These are phyloP conservation scores for Elaeagnus macrophylla DNA, from an alignment of 306 rosid species.

Conservation along the genomic window DNA sequence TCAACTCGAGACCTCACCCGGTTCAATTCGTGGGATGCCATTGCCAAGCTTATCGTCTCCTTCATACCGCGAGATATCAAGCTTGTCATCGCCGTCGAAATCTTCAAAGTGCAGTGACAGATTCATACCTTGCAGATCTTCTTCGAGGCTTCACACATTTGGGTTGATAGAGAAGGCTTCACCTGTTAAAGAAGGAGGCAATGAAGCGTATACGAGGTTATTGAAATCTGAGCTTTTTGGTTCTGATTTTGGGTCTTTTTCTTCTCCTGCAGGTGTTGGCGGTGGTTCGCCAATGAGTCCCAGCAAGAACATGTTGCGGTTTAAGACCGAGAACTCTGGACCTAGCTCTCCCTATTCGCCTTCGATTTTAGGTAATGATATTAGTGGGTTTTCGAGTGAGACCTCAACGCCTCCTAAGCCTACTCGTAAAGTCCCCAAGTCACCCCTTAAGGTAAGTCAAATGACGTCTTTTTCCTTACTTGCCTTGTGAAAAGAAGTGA, in stretches of 20 bases:
- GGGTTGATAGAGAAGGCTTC: constrained; percentile 72
- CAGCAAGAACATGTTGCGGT: constrained; percentile 81
- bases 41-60: constrained; percentile 27
- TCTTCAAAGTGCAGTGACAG: constrained; percentile 73
- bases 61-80: constrained; percentile 18
- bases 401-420: constrained; percentile 84
- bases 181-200: constrained; percentile 80
- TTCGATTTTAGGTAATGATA: constrained; percentile 48
- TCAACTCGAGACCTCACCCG: constrained; percentile 51
- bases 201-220: constrained; percentile 70
- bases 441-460: constrained; percentile 71
- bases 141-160: constrained; percentile 84
- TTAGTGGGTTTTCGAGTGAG: constrained; percentile 34
- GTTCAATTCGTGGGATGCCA: constrained; percentile 34
- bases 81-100: constrained; percentile 30
- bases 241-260: constrained; percentile 75
- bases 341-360: constrained; percentile 86
- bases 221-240: constrained; percentile 84
- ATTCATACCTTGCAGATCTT: constrained; percentile 93
- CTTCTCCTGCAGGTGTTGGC: constrained; percentile 44
- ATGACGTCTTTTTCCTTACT: background rate
- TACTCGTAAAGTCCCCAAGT: constrained; percentile 88
- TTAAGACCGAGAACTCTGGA: constrained; percentile 62
- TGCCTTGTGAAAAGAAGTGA: too few relatives aligned
- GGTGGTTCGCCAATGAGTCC: constrained; percentile 62